These are phyloP conservation scores for Ceratobasidium sp. DNA, from an alignment of 1,284 basidiomycete species.

Conservation along the genomic window DNA sequence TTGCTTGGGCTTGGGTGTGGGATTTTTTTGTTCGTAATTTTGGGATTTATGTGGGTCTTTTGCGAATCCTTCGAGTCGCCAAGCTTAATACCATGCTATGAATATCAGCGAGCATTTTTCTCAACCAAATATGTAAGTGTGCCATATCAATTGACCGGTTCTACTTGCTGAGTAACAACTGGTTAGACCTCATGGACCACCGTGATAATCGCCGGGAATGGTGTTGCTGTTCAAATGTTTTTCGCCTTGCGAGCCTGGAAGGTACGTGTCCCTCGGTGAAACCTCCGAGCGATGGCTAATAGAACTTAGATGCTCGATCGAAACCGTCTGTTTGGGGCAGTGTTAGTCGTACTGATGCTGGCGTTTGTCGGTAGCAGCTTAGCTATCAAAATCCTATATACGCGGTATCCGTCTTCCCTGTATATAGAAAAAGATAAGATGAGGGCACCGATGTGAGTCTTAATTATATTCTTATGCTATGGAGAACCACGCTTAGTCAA, in stretches of 20 bases:
- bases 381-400: no score
- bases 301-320: not conserved
- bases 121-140: constrained; percentile 15
- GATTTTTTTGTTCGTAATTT: constrained; percentile 16
- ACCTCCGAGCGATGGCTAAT: not conserved
- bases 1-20: constrained; percentile 27
- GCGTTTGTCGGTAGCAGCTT: not conserved
- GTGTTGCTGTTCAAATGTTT: no score
- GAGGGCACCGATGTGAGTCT: constrained; percentile 1
- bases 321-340: constrained; percentile 1
- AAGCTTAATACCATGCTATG: not conserved
- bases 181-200: no score
- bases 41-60: constrained; percentile 22
- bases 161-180: no score
- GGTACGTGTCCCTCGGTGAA: no score
- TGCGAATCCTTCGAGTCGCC: no score
- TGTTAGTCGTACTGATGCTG: not conserved
- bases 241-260: no score
- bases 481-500: not conserved
- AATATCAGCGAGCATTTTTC: not conserved
- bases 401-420: no score
- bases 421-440: no score
- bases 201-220: no score
- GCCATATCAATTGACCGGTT: no score
- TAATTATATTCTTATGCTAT: no score